Percentiles rank a stretch among this genome's conserved stretches.
Conservation (phyloP, 768 basidiomycete genomes). For the Lactifluus rugatus region DNA sequence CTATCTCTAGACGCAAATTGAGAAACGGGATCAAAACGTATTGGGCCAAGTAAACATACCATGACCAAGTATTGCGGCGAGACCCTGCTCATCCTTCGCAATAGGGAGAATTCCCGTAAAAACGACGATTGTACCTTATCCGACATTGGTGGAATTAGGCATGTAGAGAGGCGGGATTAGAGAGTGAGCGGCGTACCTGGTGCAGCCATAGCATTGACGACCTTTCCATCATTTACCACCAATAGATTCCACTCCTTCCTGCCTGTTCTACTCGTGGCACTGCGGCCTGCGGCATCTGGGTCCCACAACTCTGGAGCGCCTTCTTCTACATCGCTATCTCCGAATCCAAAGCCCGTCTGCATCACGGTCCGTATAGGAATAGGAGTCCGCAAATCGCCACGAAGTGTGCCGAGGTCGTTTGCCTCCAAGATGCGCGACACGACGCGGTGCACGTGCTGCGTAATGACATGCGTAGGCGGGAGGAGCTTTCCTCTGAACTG, state of each 20-base stretch:
- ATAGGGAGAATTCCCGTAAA: constrained; percentile 85
- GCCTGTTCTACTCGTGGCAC: background rate
- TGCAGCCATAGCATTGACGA: constrained; percentile 69
- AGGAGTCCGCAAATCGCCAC: constrained; percentile 23
- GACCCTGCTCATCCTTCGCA: constrained; percentile 64
- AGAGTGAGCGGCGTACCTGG: constrained; percentile 39
- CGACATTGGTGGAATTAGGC: background rate
- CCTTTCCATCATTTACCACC: constrained; percentile 62
- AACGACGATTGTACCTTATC: constrained; percentile 66
- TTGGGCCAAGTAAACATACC: constrained; percentile 34
- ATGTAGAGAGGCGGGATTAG: background rate
- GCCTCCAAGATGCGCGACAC: constrained; percentile 59
- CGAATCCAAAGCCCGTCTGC: constrained; percentile 20
- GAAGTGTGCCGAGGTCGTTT: constrained; percentile 60
- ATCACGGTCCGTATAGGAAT: constrained; percentile 18
- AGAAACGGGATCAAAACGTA: background rate
- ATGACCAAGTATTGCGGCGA: constrained; percentile 80
- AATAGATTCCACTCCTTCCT: constrained; percentile 53
- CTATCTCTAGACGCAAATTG: constrained; percentile 49
- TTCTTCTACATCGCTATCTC: background rate
- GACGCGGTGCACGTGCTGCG: constrained; percentile 59
- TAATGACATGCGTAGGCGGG: constrained; percentile 55
- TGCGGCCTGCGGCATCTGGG: constrained; percentile 19
- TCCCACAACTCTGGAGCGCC: constrained; percentile 16
- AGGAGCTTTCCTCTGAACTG: constrained; percentile 50